These are phyloP conservation scores for Coniella lustricola DNA, from an alignment of 2,329 filamentous ascomycete species.

Conservation along the genomic window DNA sequence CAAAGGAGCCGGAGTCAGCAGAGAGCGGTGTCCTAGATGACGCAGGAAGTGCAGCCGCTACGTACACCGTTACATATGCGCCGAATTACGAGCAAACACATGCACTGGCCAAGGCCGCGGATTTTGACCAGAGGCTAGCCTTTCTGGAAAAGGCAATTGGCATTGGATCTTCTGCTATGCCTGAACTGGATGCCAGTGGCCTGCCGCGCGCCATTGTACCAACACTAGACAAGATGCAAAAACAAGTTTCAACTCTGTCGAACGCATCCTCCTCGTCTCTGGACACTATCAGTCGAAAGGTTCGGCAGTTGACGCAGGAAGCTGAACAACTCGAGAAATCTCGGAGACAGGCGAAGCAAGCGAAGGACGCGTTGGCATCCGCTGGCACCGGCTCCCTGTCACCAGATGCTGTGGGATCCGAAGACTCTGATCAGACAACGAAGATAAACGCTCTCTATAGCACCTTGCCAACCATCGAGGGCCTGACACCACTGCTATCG, in stretches of 20 bases:
- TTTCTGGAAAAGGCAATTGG: slow-evolving; percentile 77
- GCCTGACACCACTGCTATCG: slow-evolving; percentile 75
- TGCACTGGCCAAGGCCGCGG: slow-evolving; percentile 70
- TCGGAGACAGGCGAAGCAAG: slow-evolving; percentile 52
- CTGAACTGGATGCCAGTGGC: slow-evolving; percentile 51
- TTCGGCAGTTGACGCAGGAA: slow-evolving; percentile 64
- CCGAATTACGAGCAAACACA: slow-evolving; percentile 61
- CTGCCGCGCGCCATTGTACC: slow-evolving; percentile 67
- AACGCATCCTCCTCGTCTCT: slow-evolving; percentile 66
- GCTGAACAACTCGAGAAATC: slow-evolving; percentile 65
- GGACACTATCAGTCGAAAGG: slow-evolving; percentile 62
- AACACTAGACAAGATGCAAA: slow-evolving; percentile 71
- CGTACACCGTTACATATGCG: slow-evolving; percentile 59
- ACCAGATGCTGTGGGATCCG: slow-evolving; percentile 29
- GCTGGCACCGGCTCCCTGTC: slow-evolving; percentile 25
- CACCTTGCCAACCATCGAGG: slow-evolving; percentile 81
- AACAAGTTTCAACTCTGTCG: slow-evolving; percentile 69
- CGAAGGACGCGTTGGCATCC: slow-evolving; percentile 51
- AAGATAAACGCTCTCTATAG: slow-evolving; percentile 92
- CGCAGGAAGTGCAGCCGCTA: slow-evolving; percentile 32
- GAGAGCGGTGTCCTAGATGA: slow-evolving; percentile 20
- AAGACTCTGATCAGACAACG: slow-evolving; percentile 64
- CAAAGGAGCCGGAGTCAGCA: slow-evolving; percentile 11
- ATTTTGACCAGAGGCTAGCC: slow-evolving; percentile 77
- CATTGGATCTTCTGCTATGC: slow-evolving; percentile 61